Base-by-base conservation (phyloP, 805 yeast species). In the Sungouiella thailandica region DNA sequence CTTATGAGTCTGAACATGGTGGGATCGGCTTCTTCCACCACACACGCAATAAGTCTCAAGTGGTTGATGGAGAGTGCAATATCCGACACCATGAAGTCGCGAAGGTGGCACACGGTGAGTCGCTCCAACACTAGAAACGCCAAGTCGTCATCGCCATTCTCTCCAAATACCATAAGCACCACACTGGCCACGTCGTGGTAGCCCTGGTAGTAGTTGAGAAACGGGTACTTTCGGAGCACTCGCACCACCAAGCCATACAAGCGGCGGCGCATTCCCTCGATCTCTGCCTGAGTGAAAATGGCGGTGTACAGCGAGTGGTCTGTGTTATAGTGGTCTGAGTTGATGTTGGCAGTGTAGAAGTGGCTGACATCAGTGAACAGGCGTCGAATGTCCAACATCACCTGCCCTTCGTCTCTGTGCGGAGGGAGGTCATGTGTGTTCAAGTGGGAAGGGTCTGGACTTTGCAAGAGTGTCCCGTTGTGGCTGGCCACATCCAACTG, bases 121-220 rank as follows among this genome's bases (percentile, higher is more conserved):
- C 59, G 53, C 35, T 78, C 80, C 31, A 89, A 59, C 5, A 78
- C 48, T 14, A 49, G 50, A 37, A 65, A 72, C 2, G 70, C 57
- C 23, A 51, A 32, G n/a, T 39, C 35, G 46, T 61, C 66, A 29
- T 58, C 49, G 4, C 42, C 41, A 7, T 39, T 40, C 13, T 50
- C 49, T 23, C 48, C 51, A 43, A 78, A 75, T 1, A 81, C 74
- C 12, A 81, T 52, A 4, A 83, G 59, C 5, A 84, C 63, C 4
- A 83, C 70, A 23, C 84, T 70, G 1, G 86, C 88, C 14, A 93
- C 65, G 49, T 93, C 97, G 57, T 90, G 97, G 55, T 73, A 86
- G 0, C 98, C 98, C 58, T 90, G 98, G 55, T 88, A 90, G 57
- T 90, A 90, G 38, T 76, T 66, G 26, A 89, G 61, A 3, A 57